Evolutionary conservation across 352 stramenopile species (phyloP), one percentile per base, ranked within the genome.

Genomic region (Thraustotheca clavata): DNA sequence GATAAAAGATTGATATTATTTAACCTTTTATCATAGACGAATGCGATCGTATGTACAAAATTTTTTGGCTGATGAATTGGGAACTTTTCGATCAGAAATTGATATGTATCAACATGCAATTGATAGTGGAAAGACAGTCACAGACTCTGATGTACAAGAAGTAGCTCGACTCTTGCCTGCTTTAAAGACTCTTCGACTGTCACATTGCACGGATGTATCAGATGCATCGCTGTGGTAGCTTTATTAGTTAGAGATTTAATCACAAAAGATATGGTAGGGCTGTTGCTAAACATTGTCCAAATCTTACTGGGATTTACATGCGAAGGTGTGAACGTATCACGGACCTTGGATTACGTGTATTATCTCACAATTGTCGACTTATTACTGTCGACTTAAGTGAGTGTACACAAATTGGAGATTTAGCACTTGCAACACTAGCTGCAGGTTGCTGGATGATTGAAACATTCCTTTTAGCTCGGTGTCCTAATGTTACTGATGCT

Each of bases 1-100:
- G 18, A 33, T 22, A 20, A 16, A 9, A 11, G 11, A 3, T 14
- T 24, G 43, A 11, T 22, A 6, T 20, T 38, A 4, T 22, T 22
- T 1, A 41, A 24, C 4, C n/a, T 2, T 26, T 22, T 5, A 7
- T 1, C 4, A 4, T 60, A 78, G 83, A 11, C 83, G 89, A 61
- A 89, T 97, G 76, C 78, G 85, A 20, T 95, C 86, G 31, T 96
- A 96, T 69, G 61, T 97, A 60, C 76, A 82, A n/a, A 96, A 97
- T 60, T 97, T 97, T 60, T 70, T 96, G 20, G 74, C 82, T 16
- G 75, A 90, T 26, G 86, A 91, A 57, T 71, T 67, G 40, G 86
- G 86, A 32, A 71, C 59, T n/a, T 89, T 94, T 61, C 72, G 84
- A 40, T 70, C 74, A 26, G 71, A 88, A 27, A 79, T 96, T 40